Conservation (phyloP, 176 grass and related monocot species). For the Paspalum notatum region DNA sequence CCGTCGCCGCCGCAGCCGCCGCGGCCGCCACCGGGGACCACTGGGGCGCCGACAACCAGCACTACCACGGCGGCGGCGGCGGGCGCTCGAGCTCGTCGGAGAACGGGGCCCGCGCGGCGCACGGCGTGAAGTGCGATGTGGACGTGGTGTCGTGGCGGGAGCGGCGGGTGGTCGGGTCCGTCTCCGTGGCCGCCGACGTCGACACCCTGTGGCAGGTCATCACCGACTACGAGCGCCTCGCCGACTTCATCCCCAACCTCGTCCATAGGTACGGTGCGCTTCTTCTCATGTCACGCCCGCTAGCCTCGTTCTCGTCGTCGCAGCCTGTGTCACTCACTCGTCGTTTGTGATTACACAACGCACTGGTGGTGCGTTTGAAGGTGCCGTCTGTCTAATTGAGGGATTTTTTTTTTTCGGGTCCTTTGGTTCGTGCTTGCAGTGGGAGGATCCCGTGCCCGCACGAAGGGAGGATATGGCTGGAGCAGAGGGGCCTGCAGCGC, state of each 20-base stretch:
- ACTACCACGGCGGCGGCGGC: not conserved
- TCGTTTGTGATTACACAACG: not conserved
- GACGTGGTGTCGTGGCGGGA: conserved; percentile 96
- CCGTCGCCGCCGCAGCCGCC: conserved; percentile 9
- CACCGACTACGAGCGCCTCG: conserved; percentile 94
- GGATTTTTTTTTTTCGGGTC: not conserved
- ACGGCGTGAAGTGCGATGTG: conserved; percentile 72
- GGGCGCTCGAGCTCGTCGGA: not conserved
- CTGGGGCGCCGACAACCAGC: conserved; percentile 42
- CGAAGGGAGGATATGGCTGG: conserved; percentile 87
- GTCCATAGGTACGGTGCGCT: conserved; percentile 75
- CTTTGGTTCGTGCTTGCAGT: conserved; percentile 39
- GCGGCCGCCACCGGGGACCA: conserved; percentile 51
- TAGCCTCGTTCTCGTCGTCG: no score
- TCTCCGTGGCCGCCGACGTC: conserved; percentile 72
- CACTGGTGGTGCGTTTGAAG: not conserved
- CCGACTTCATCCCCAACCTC: conserved; percentile 94
- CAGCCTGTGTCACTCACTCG: not conserved
- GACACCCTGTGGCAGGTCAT: conserved; percentile 87
- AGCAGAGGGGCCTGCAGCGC: conserved; percentile 83
- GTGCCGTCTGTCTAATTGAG: conserved; percentile 25
- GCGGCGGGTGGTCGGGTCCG: conserved; percentile 67
- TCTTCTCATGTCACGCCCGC: not conserved
- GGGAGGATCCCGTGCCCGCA: conserved; percentile 92
- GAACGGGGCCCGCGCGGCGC: conserved; percentile 11